Base-by-base conservation (phyloP, 768 basidiomycete genomes). In the Russula virescens region DNA sequence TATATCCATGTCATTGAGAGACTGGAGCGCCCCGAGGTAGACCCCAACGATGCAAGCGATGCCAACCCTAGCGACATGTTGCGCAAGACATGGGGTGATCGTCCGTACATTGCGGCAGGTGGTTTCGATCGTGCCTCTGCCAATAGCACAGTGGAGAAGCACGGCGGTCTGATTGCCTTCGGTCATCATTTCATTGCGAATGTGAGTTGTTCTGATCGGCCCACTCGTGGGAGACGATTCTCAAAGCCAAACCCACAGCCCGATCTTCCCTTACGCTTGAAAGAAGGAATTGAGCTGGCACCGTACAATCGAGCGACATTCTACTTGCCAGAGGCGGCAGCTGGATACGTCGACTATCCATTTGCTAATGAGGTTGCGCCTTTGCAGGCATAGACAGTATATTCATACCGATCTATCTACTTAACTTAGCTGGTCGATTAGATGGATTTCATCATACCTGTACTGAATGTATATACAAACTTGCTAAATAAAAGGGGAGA, bases 231-330 rank as follows among this genome's bases (percentile, higher is more conserved):
- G 31, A 19, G 25, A 23, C 13, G 16, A 25, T 19, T 38, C 52
- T 61, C 4, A 49, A 3, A 14, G 2, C 5, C 0, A 51, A 5
- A 0, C 6, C 21, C 7, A 38, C 21, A 51, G 66, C 66, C 66
- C 5, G 66, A 64, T 49, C 63, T 60, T 26, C 67, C 69, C 5
- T 49, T 58, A 19, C 65, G 65, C 13, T 40, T 69, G 40, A 43
- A 34, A 34, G 49, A 65, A 4, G 52, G 42, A 6, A 45, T 40
- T 7, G 5, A 42, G 9, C 16, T 62, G 58, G 56, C 48, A 10
- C 35, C 16, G 9, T 64, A 61, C 34, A 52, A 65, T 28, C 50
- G 51, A 4, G 10, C 14, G 25, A 62, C 55, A 10, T 62, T 65
- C 56, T 65, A 62, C 46, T 13, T 28, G 1, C 28, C 38, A 14